phyloP scores from a whole-genome alignment of 345 rosid genomes.

The Acer negundo region DNA sequence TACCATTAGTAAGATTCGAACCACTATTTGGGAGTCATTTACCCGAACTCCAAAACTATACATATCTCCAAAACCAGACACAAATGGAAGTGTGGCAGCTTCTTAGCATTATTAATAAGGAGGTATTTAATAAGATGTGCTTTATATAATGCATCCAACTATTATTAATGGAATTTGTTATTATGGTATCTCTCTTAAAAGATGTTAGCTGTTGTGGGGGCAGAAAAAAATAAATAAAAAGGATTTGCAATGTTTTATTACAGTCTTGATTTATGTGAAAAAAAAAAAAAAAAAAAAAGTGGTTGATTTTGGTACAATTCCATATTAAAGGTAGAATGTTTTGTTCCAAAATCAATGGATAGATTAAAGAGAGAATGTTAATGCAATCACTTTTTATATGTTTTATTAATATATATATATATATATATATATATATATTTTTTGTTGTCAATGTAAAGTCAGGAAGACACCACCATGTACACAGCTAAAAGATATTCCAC shows the following conservation, averaged over 20 bases:
- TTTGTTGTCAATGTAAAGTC: slow-evolving; percentile 9
- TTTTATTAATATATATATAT: too few species aligned
- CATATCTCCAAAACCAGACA: too few species aligned
- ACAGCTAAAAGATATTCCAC: not conserved
- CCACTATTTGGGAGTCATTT: too few species aligned
- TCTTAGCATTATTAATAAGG: not conserved
- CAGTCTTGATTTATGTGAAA: not conserved
- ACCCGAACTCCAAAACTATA: too few species aligned
- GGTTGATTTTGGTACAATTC: not conserved
- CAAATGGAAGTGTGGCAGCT: too few species aligned
- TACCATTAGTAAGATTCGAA: too few species aligned
- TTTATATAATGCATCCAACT: slow-evolving; percentile 2
- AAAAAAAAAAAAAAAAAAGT: too few species aligned
- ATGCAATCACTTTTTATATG: not conserved
- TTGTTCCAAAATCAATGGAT: not conserved
- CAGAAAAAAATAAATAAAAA: not conserved
- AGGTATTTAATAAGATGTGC: slow-evolving; percentile 5
- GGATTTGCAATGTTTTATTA: slow-evolving; percentile 10
- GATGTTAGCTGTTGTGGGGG: slow-evolving; percentile 20
- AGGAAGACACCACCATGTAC: not conserved
- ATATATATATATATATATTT: too few species aligned
- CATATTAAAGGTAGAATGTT: slow-evolving; percentile 11
- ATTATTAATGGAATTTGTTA: slow-evolving; percentile 5
- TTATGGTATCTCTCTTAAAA: slow-evolving; percentile 7
- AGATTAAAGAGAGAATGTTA: not conserved